These are phyloP conservation scores for Oxyria digyna DNA, from an alignment of 148 eudicot species.

Conservation along the genomic window DNA sequence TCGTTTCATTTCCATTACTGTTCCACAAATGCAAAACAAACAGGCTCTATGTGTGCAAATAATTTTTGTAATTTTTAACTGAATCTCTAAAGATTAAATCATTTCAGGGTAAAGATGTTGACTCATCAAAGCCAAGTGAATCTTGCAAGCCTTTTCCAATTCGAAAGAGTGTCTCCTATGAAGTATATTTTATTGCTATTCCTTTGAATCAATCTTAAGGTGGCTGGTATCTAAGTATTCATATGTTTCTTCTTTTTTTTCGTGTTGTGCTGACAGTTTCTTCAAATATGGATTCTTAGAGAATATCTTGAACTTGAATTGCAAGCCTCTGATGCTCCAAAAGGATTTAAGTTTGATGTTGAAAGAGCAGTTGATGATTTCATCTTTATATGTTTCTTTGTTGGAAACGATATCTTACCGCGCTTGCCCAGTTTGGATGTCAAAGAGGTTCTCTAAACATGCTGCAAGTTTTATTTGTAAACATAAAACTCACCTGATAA, in stretches of 20 bases:
- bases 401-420: conserved; percentile 44
- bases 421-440: conserved; percentile 32
- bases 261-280: too few species aligned
- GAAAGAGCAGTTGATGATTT: conserved; percentile 58
- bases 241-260: neutral
- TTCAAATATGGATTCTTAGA: too few species aligned
- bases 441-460: conserved; percentile 24
- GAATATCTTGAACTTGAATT: too few species aligned
- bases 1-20: too few species aligned
- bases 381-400: conserved; percentile 36
- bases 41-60: too few species aligned
- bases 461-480: neutral
- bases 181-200: conserved; percentile 8
- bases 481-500: neutral
- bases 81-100: neutral
- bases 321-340: too few species aligned
- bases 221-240: neutral
- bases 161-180: conserved; percentile 6
- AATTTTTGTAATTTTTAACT: too few species aligned
- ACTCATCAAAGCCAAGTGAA: neutral
- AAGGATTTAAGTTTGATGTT: too few species aligned
- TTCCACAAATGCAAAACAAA: too few species aligned
- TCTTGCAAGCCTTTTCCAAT: neutral
- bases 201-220: neutral
- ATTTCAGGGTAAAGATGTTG: neutral